Evolutionary conservation across 306 rosid species (phyloP), one percentile per base, ranked within the genome.

Genomic region (Dryas drummondii): DNA sequence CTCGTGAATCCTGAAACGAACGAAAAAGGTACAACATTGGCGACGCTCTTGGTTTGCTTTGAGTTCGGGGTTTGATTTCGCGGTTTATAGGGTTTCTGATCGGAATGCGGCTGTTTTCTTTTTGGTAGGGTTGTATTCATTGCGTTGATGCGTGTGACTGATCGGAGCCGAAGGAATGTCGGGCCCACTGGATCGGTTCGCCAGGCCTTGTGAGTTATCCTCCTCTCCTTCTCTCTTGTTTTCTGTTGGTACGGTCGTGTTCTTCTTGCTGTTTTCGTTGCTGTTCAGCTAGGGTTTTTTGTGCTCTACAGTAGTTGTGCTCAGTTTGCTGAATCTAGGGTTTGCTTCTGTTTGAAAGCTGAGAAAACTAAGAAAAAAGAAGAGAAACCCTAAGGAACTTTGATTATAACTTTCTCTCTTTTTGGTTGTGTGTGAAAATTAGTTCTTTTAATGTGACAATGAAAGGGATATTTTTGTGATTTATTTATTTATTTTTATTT

Each of bases 121-220:
- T 78, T 26, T 49, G n/a, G 14, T 49, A 63, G 79, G 57, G 17
- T 32, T 32, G 37, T 2, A 32, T 63, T 65, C 50, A 50, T 71
- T 49, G 76, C 60, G 61, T 82, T 71, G 56, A 61, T 68, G 59
- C 70, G 59, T 44, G 53, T 57, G 74, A 26, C 66, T 77, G 76
- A 80, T 82, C 68, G 47, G 78, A 66, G 57, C 9, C 32, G 76
- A 37, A 54, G 9, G 81, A 77, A 87, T 90, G 92, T 89, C 96
- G 37, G 91, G 91, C 44, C 87, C 92, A 15, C 82, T 87, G 55
- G 97, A 91, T 82, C 89, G 94, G 69, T 86, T 91, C 73, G 92
- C 97, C 15, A 86, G 89, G 76, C 97, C 97, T 46, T 91, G 97
- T 91, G 69, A 86, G 94, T 84, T 6, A 8, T 41, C 46, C 68